Base-by-base conservation (phyloP, 2,329 filamentous ascomycete genomes). In the Nemania diffusa region DNA sequence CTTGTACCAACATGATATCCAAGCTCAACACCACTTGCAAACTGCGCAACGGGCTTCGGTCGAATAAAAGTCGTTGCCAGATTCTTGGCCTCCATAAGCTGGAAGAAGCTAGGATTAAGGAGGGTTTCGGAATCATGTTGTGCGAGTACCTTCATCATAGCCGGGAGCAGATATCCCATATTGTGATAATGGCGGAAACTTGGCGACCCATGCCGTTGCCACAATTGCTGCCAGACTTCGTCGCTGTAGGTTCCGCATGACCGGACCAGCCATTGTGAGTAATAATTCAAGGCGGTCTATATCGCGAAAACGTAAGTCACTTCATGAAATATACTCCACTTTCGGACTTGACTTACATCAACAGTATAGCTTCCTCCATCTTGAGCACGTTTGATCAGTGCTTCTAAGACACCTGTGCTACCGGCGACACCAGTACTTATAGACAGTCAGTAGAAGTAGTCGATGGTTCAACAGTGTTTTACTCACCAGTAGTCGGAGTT, bases 121-220 rank as follows among this genome's bases (percentile, higher is more conserved):
- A 87, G 67, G 0, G 76, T 75, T 5, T 76, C 67, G 0, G 70
- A 76, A 17, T 78, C 78, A 61, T 84, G 76, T 57, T 81, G 71
- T 22, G 77, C 62, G 26, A 85, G 71, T 74, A 82, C 77, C 20
- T 78, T 76, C 46, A 84, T 58, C 68, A 82, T 81, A 3, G 73
- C 74, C 7, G 82, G 82, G 5, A 84, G 62, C 1, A 74, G 76
- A 53, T 82, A 79, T 1, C 64, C 66, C 83, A 86, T 85, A 32
- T 79, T 78, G 68, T 87, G 80, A 71, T 84, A 82, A 71, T 87
- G 82, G 11, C 84, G 80, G 76, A 85, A 88, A 1, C 84, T 79
- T 5, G 80, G 81, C 22, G 74, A 76, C 2, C 81, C 82, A 66
- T 87, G 81, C 13, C 80, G 77, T 9, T 73, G 74, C 65, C 65